Conservation (phyloP, 768 basidiomycete species). For the Xerocomellus chrysenteron region DNA sequence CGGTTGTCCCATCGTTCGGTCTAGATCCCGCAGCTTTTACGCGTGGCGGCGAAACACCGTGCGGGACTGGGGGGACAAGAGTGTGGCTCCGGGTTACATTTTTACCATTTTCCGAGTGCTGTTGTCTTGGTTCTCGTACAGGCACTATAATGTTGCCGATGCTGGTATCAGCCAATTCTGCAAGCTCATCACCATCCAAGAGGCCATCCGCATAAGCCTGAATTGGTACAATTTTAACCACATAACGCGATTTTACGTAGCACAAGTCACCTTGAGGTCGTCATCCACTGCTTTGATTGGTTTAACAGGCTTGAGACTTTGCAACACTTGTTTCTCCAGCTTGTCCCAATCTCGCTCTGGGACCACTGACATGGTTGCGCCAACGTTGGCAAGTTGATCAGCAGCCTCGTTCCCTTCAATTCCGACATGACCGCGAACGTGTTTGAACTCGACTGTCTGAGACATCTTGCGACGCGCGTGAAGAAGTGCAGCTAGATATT, state of each 20-base stretch:
- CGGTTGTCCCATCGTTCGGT: neutral
- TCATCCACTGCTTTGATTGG: neutral
- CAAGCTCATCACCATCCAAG: slow-evolving; percentile 36
- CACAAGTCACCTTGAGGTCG: slow-evolving; percentile 21
- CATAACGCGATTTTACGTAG: neutral
- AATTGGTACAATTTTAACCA: slow-evolving; percentile 5
- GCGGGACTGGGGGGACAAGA: neutral
- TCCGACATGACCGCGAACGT: slow-evolving; percentile 81
- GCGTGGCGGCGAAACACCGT: neutral
- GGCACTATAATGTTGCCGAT: neutral
- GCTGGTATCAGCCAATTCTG: slow-evolving; percentile 13
- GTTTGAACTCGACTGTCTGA: slow-evolving; percentile 59
- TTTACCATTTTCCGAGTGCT: neutral
- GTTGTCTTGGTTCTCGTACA: neutral
- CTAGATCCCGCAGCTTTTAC: neutral
- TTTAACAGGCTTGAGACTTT: slow-evolving; percentile 9
- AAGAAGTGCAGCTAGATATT: slow-evolving; percentile 65
- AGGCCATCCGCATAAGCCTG: slow-evolving; percentile 38
- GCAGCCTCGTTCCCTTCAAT: slow-evolving; percentile 85
- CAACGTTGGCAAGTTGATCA: slow-evolving; percentile 67
- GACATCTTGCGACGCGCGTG: slow-evolving; percentile 48
- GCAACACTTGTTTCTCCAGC: slow-evolving; percentile 17
- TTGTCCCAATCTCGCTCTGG: slow-evolving; percentile 62
- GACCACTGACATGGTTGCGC: slow-evolving; percentile 39
- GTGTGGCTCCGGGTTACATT: neutral